Conservation (phyloP, 2,329 filamentous ascomycete genomes). For the Claviceps capensis region DNA sequence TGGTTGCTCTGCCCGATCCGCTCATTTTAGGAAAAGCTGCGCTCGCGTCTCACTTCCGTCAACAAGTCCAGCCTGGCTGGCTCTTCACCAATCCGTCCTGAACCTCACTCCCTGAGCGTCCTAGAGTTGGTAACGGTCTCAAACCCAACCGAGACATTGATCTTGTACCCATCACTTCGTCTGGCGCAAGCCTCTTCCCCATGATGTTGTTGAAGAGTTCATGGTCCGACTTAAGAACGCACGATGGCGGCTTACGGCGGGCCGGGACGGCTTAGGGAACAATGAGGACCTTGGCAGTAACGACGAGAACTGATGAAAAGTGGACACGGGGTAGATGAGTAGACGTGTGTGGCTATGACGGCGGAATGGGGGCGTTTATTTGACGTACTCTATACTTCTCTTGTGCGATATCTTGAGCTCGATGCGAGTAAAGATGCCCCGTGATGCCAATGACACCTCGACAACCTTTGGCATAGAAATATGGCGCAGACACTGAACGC, state of each 20-base stretch:
- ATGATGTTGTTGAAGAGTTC: slow-evolving; percentile 79
- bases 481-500: too few species aligned
- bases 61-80: background rate
- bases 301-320: slow-evolving; percentile 41
- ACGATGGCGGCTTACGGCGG: slow-evolving; percentile 48
- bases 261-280: slow-evolving; percentile 52
- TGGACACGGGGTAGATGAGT: slow-evolving; percentile 16
- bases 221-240: slow-evolving; percentile 59
- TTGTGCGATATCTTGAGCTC: slow-evolving; percentile 16
- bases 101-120: too few species aligned
- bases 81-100: too few species aligned
- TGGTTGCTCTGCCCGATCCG: background rate
- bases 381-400: slow-evolving; percentile 49
- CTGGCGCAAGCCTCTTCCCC: slow-evolving; percentile 59
- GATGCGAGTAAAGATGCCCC: slow-evolving; percentile 56
- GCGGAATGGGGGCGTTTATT: background rate
- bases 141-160: slow-evolving; percentile 63
- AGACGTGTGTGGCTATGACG: background rate
- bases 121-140: too few species aligned
- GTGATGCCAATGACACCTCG: too few species aligned
- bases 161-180: slow-evolving; percentile 77
- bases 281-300: slow-evolving; percentile 89
- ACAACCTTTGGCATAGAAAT: too few species aligned
- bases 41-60: slow-evolving; percentile 36
- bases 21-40: slow-evolving; percentile 4